phyloP scores from a whole-genome alignment of 257 asterid species.

The Petunia axillaris region DNA sequence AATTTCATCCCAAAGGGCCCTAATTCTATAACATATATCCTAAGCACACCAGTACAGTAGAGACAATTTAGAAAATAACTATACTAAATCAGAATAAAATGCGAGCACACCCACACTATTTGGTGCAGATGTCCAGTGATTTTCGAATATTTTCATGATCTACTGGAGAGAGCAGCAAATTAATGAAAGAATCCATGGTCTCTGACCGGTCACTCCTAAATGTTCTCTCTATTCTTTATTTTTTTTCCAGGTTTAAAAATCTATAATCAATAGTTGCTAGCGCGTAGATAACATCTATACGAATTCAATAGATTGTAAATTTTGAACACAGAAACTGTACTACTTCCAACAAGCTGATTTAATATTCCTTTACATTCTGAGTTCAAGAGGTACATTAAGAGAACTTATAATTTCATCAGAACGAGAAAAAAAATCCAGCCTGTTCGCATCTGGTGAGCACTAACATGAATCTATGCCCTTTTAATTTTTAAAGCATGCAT shows the following conservation, averaged over 20 bases:
- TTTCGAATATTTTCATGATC: slow-evolving; percentile 11
- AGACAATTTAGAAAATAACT: not conserved
- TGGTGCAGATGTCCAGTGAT: slow-evolving; percentile 20
- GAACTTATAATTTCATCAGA: not conserved
- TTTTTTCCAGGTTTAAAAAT: not conserved
- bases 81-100: not conserved
- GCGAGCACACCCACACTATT: slow-evolving; percentile 10
- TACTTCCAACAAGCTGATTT: not conserved
- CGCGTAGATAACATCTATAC: not conserved
- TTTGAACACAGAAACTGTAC: not conserved
- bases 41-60: slow-evolving; percentile 6
- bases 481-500: not conserved
- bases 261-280: slow-evolving; percentile 12
- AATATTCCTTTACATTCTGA: slow-evolving; percentile 5
- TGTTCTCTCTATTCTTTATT: slow-evolving; percentile 7
- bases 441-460: not conserved
- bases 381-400: not conserved
- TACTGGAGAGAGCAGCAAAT: not conserved
- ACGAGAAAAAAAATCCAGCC: not conserved
- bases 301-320: slow-evolving; percentile 12
- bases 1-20: not conserved
- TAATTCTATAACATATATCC: not conserved
- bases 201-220: slow-evolving; percentile 13
- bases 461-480: not conserved
- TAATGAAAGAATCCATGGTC: not conserved